Conservation (phyloP, 495 filamentous ascomycete genomes). For the Aspergillus affinis region DNA sequence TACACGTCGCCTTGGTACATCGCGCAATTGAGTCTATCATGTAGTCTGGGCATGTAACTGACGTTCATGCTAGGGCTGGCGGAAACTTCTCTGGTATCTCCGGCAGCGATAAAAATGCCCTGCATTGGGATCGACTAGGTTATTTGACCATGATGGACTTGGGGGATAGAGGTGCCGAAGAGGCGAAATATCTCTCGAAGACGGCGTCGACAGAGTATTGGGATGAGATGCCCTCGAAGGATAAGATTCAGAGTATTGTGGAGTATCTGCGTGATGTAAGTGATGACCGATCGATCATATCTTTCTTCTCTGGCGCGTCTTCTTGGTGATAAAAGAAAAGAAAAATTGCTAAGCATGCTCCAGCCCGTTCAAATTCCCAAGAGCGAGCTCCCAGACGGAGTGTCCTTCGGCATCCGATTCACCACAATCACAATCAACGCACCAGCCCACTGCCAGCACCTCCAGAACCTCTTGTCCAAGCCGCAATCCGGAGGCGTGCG, state of each 20-base stretch:
- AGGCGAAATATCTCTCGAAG: constrained; percentile 25
- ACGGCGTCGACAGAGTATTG: constrained; percentile 32
- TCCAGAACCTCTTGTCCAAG: constrained; percentile 1
- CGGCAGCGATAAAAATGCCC: constrained; percentile 28
- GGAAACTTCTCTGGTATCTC: constrained; percentile 38
- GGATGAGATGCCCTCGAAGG: constrained; percentile 26
- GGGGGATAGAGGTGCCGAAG: constrained; percentile 20
- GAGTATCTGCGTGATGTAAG: constrained; percentile 34
- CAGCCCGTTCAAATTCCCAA: constrained; percentile 14
- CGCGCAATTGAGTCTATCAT: too few relatives aligned
- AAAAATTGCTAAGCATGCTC: neutral
- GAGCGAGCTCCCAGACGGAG: constrained; percentile 23
- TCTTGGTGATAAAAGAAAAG: too few relatives aligned
- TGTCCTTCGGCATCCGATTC: constrained; percentile 28
- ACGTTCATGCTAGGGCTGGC: constrained; percentile 23
- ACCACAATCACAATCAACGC: constrained; percentile 33
- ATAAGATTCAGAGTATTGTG: constrained; percentile 29
- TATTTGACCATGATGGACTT: constrained; percentile 23
- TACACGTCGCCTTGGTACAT: constrained; percentile 42
- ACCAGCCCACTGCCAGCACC: constrained; percentile 16
- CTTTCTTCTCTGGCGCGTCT: too few relatives aligned
- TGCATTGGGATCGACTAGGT: constrained; percentile 31
- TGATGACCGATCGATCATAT: too few relatives aligned
- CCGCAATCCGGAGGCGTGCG: constrained; percentile 15
- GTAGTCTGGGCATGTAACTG: neutral